A percentile compares a stretch with the other conserved stretches of the same genome.
Conservation (phyloP, 1,284 basidiomycete species). For the Apiotrichum montevideense region DNA sequence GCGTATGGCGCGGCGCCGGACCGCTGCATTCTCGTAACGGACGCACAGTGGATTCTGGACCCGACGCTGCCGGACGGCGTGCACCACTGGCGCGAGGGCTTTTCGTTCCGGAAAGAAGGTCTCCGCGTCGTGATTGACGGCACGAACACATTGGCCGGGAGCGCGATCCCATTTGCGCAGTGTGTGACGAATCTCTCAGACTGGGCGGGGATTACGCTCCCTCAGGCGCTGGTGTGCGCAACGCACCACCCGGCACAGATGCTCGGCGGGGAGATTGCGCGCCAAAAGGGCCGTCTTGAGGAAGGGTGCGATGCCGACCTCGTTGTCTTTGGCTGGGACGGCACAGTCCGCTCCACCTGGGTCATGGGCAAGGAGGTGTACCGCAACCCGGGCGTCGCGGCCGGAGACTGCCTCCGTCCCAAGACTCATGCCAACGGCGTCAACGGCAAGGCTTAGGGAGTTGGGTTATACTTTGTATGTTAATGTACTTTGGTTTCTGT, state of each 20-base stretch:
- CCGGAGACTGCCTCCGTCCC: constrained; percentile 5
- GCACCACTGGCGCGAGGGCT: constrained; percentile 68
- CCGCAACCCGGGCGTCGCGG: constrained; percentile 7
- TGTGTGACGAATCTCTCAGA: constrained; percentile 75
- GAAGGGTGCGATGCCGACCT: constrained; percentile 78
- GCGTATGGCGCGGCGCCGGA: constrained; percentile 76
- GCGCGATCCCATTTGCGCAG: constrained; percentile 68
- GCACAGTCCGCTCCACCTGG: constrained; percentile 70
- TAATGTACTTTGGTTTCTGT: background rate
- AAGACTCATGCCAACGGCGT: constrained; percentile 1
- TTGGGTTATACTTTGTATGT: background rate
- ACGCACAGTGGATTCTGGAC: constrained; percentile 82
- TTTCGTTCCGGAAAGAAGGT: constrained; percentile 73
- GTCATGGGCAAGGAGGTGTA: constrained; percentile 69
- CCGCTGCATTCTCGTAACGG: constrained; percentile 80
- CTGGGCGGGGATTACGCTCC: constrained; percentile 74
- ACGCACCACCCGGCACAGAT: constrained; percentile 77
- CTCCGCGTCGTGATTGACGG: constrained; percentile 74
- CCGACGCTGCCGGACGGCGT: constrained; percentile 74
- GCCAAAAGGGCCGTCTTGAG: constrained; percentile 69
- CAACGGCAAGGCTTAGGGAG: background rate
- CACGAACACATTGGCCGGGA: constrained; percentile 75
- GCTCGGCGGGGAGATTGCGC: constrained; percentile 60
- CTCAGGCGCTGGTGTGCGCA: constrained; percentile 75
- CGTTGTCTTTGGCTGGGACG: constrained; percentile 62